Evolutionary conservation across 108 stramenopile genomes (phyloP), one percentile per base, ranked within the genome.

Genomic region (Skeletonema costatum): DNA sequence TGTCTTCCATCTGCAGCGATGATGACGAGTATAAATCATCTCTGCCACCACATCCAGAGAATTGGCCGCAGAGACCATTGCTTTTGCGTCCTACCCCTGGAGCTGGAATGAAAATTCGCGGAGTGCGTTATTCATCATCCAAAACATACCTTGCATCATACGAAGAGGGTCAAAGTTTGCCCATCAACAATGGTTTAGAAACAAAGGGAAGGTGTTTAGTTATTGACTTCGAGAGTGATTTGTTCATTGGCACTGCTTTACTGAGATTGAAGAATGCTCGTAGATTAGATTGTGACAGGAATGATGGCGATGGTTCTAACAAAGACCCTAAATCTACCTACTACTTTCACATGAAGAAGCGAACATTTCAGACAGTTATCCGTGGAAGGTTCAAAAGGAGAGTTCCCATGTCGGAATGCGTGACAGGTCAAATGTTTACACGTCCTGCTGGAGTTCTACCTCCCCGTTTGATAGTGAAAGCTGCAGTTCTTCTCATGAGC

Each of bases 111-210:
- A 76, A 62, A 30, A 74, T 90, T 53, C 82, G 78, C 16, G 88
- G 86, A n/a, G 72, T 93, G 10, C 80, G 92, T 14, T 82, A 87
- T 39, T 73, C 81, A 32, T 68, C 66, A 29, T 82, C 80, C 31
- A 75, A 46, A 32, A 41, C 50, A n/a, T 73, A 68, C 29, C 50
- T 68, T 14, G n/a, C 65, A 25, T 75, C 75, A 14, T 92, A 86
- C 70, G 64, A 68, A 32, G n/a, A 73, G 32, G 87, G 88, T 39
- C 76, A 79, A 36, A 80, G 80, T 36, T 64, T 91, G 13, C 92
- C 92, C 2, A 85, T 93, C 31, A 93, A 93, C 65, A 91, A 93
- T 74, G 92, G 92, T 51, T 86, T 85, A 48, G 92, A 93, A 61
- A 16, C 64, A 17, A 36, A 39, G 9, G 88, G 86, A 25, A 75